Base-by-base conservation (phyloP, 2,329 filamentous ascomycete species). In the Alternaria sp. region DNA sequence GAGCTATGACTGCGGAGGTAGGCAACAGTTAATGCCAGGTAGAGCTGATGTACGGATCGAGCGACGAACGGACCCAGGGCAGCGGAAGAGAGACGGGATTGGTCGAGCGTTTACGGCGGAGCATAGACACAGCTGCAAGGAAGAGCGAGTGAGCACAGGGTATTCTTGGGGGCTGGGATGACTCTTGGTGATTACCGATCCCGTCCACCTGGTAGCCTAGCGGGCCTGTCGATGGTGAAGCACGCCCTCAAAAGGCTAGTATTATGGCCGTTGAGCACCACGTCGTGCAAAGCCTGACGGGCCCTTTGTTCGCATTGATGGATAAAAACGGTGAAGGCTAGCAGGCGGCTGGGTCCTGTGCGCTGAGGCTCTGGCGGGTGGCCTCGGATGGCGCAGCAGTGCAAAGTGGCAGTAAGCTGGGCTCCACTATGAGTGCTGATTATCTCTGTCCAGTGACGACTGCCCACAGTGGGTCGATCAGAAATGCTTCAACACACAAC, bases 221-320 rank as follows among this genome's bases (percentile, higher is more conserved):
- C 62, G 55, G 68, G 66, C 56, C 70, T 72, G 73, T 71, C 67
- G 71, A 66, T 70, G 73, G 59, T 67, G 67, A 63, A 70, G 72
- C 70, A 75, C 69, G 71, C 67, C 73, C 69, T 68, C 71, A 62
- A 64, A 65, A 66, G 72, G 68, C 67, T 69, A 68, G 66, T 63
- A 68, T 67, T 71, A 65, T 72, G 67, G 63, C 71, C 70, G 76
- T 77, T 75, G 67, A 67, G 68, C 71, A 73, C 73, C 30, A 77
- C 68, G 76, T 78, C 59, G 74, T 67, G 73, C 75, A 75, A 71
- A 71, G 69, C 69, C 71, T 75, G 75, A 70, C 70, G 71, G 72
- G 47, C 60, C 63, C 65, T 54, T 65, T 61, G 63, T 57, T 62
- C 36, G 59, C 60, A 68, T 71, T 68, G 67, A 68, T 61, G 65